Evolutionary conservation across 345 rosid genomes (phyloP).

Genomic region (Rhodamnia rubescens): DNA sequence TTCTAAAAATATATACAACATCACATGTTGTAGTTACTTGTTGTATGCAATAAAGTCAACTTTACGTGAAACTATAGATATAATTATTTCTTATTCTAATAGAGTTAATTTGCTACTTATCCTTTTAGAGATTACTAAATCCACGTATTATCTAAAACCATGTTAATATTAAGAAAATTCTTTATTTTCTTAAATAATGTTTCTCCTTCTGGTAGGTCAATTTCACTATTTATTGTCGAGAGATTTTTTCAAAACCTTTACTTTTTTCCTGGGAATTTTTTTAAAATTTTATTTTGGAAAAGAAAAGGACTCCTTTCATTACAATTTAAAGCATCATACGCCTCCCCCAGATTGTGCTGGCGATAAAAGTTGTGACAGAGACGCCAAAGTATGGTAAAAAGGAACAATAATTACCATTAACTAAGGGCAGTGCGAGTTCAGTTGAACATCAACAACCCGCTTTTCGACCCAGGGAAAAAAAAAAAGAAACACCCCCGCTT

Average conservation of each 20-base stretch:
- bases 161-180: not conserved
- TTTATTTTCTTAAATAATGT: not conserved
- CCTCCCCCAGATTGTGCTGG: not conserved
- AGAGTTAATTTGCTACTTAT: not conserved
- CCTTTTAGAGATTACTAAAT: not conserved
- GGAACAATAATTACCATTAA: not conserved
- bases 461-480: too few relatives aligned
- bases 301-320: not conserved
- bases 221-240: not conserved
- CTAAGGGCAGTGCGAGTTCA: not conserved
- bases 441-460: not conserved
- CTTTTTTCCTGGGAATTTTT: not conserved
- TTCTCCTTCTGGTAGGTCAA: not conserved
- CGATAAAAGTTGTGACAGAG: not conserved
- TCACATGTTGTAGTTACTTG: not conserved
- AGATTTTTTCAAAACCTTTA: not conserved
- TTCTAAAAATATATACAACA: not conserved
- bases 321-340: not conserved
- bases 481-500: not conserved
- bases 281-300: not conserved
- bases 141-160: not conserved
- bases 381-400: not conserved
- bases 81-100: not conserved
- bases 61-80: too few relatives aligned
- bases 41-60: not conserved